These are phyloP conservation scores for Capsicum pubescens DNA, from an alignment of 257 asterid species.

Conservation along the genomic window DNA sequence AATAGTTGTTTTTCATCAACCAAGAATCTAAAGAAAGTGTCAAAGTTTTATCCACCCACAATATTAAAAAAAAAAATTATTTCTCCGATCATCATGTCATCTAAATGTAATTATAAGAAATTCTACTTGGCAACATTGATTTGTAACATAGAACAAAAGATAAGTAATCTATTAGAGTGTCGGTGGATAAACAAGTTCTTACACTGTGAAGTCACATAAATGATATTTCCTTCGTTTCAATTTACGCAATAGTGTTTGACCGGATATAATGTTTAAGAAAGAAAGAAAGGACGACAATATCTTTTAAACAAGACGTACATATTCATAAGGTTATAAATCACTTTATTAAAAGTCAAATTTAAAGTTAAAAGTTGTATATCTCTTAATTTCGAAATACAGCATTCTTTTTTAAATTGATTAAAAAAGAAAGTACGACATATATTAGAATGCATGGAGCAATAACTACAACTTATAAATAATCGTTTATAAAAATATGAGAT, in stretches of 20 bases:
- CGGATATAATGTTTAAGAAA: neutral
- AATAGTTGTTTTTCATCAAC: neutral
- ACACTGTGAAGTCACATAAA: neutral
- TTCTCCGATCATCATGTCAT: rapidly evolving
- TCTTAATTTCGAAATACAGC: no score
- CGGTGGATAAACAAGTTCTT: no score
- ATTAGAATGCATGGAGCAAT: no score
- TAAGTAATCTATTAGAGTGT: neutral
- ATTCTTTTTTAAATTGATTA: no score
- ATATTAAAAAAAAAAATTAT: neutral
- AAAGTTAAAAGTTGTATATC: no score
- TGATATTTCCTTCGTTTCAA: neutral
- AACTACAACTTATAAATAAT: no score
- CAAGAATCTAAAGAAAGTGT: neutral
- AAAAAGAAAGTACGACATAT: no score
- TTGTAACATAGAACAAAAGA: neutral
- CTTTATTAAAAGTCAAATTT: no score
- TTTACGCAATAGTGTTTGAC: neutral
- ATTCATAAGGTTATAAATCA: no score
- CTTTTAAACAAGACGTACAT: no score
- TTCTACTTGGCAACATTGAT: neutral
- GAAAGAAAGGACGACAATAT: neutral
- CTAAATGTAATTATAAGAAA: neutral
- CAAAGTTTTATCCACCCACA: neutral
- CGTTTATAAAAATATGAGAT: no score